Evolutionary conservation across 2,329 filamentous ascomycete species (phyloP).

Genomic region (Onygenales sp.): DNA sequence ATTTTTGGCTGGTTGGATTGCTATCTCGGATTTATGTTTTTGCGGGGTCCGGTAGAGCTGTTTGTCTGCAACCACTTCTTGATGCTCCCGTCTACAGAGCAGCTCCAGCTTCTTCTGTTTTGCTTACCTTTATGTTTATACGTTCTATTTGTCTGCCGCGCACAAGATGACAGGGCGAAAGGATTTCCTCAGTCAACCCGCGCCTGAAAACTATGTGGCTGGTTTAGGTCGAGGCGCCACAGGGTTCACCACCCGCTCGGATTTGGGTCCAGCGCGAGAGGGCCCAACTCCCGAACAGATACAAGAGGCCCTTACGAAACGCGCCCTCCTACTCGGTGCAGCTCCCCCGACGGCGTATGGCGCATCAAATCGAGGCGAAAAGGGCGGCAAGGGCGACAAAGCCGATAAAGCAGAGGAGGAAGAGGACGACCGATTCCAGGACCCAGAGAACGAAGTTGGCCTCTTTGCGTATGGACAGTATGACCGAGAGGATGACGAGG

Average conservation of each 20-base stretch:
- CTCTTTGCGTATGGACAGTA: conserved; percentile 93
- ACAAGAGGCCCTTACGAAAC: conserved; percentile 91
- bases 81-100: too few species aligned
- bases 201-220: conserved; percentile 82
- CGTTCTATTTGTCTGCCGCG: background rate
- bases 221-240: conserved; percentile 96
- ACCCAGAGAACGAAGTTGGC: conserved; percentile 94
- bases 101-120: background rate
- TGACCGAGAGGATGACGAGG: conserved; percentile 95
- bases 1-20: background rate
- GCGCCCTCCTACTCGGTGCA: conserved; percentile 70
- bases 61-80: background rate
- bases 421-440: conserved; percentile 76
- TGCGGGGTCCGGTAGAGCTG: background rate
- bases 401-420: conserved; percentile 56
- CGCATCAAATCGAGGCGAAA: conserved; percentile 52
- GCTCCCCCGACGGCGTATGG: conserved; percentile 67
- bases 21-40: conserved; percentile 1
- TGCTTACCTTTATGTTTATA: background rate
- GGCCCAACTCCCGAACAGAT: conserved; percentile 97
- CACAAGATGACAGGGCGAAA: conserved; percentile 54
- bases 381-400: conserved; percentile 29
- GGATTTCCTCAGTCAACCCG: conserved; percentile 82
- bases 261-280: conserved; percentile 88
- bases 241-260: conserved; percentile 93